phyloP scores from a whole-genome alignment of 169 alveolate genomes.

The Plasmodium cynomolgi region DNA sequence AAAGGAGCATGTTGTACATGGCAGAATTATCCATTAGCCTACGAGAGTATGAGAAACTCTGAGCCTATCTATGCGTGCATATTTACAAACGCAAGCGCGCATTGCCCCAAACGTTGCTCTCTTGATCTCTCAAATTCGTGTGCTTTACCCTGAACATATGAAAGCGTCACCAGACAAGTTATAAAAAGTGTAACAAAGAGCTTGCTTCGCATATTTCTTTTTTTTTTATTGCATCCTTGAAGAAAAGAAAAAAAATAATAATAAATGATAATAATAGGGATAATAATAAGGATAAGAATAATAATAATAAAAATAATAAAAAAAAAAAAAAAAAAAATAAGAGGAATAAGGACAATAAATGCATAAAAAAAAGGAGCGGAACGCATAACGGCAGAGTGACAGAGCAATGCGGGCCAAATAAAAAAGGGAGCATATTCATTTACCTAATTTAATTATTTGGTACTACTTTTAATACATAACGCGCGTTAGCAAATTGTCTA shows the following conservation, averaged over 20 bases:
- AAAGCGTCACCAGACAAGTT: constrained; percentile 1
- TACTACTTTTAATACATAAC: not conserved
- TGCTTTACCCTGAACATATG: constrained; percentile 33
- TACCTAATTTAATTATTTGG: constrained; percentile 13
- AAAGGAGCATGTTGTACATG: not conserved
- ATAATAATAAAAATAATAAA: not conserved
- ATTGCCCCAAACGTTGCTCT: not conserved
- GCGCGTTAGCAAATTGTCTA: constrained; percentile 1
- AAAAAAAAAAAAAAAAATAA: no score
- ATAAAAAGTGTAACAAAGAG: constrained; percentile 29
- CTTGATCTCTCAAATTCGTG: not conserved
- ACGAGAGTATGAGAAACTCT: not conserved
- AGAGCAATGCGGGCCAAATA: not conserved
- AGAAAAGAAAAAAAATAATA: not conserved
- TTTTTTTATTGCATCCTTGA: constrained; percentile 44
- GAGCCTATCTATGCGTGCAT: not conserved
- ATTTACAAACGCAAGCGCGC: not conserved
- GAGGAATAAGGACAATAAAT: not conserved
- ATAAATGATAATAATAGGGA: not conserved
- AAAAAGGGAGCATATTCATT: not conserved
- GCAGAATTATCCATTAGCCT: not conserved
- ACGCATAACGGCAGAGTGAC: not conserved
- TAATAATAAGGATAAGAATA: not conserved
- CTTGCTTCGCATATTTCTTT: constrained; percentile 39
- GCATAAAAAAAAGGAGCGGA: not conserved